phyloP scores from a whole-genome alignment of 306 rosid species.

The Hippophae tibetana region DNA sequence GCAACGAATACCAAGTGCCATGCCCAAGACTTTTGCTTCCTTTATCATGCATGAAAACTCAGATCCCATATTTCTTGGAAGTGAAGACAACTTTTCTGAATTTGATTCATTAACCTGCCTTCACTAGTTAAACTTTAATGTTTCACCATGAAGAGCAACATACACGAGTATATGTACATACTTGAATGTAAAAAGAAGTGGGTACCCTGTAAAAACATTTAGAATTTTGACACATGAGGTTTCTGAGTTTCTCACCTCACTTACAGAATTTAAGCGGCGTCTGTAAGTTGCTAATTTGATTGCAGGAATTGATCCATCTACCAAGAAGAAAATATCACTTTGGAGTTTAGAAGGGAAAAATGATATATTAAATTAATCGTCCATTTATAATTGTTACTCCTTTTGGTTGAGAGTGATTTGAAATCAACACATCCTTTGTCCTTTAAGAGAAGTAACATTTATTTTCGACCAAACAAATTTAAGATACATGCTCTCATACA shows the following conservation, averaged over 20 bases:
- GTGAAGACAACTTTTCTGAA: slow-evolving; percentile 33
- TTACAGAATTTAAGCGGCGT: slow-evolving; percentile 54
- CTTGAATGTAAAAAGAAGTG: neutral
- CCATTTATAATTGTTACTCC: too few species aligned
- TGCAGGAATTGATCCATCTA: slow-evolving; percentile 85
- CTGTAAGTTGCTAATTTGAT: slow-evolving; percentile 65
- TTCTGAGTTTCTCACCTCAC: slow-evolving; percentile 37
- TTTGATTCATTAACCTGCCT: slow-evolving; percentile 43
- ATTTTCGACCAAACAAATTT: too few species aligned
- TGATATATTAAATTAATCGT: too few species aligned
- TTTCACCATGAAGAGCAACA: slow-evolving; percentile 12
- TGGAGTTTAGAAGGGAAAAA: too few species aligned
- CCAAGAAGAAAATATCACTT: slow-evolving; percentile 18
- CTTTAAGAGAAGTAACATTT: too few species aligned
- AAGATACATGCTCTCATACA: too few species aligned
- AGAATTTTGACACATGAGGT: neutral
- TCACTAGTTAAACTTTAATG: slow-evolving; percentile 11
- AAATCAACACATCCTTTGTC: too few species aligned
- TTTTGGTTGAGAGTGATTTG: too few species aligned
- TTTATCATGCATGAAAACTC: slow-evolving; percentile 70
- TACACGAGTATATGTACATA: neutral
- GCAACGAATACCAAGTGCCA: slow-evolving; percentile 68
- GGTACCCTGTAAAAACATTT: slow-evolving; percentile 2
- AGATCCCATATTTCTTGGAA: slow-evolving; percentile 63
- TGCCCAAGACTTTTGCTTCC: slow-evolving; percentile 62